Base-by-base conservation (phyloP, 2,329 filamentous ascomycete species). In the Xylariomycetidae sp. region DNA sequence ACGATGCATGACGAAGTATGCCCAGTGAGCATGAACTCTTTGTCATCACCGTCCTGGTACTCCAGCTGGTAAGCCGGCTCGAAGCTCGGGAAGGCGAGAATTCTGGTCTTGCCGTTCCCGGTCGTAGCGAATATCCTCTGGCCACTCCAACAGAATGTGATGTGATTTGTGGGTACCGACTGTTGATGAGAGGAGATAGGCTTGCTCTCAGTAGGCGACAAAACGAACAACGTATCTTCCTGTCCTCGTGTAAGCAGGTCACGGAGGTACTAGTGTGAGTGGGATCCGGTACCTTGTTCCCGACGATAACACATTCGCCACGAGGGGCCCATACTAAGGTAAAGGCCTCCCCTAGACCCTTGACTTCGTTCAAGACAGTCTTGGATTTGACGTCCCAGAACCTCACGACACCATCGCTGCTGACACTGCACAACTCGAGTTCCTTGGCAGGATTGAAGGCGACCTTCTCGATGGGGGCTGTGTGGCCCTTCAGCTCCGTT, bases 381-480 rank as follows among this genome's bases (percentile, higher is more conserved):
- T 84, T 85, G 38, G 73, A 82, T 48, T 84, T 69, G 10, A 88
- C 82, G 52, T 90, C 85, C 85, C 85, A 90, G 47, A 90, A 78
- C 53, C 82, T 78, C 40, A 85, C 78, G 19, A 80, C 74, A 2
- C 85, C 85, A 52, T 90, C 85, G 27, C 67, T 73, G 44, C 81
- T 83, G 33, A 85, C 72, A 53, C 80, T 87, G 46, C 81, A 85
- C 7, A 90, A 67, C 59, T 89, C 81, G 4, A 81, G 78, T 54
- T 90, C 85, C 54, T 80, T 84, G 38, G 74, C 71, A 0, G 85
- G 85, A 51, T 86, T 85, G 60, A 87, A 90, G 2, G 79, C 80
- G 2, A 90, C 78, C 52, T 82, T 82, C 53, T 88, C 84, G 28
- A 89, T 78, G 18, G 71, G 59, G 17, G 76, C 70, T 5, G 67